Conservation (phyloP, 805 yeast species). For the Metschnikowia vanudenii region DNA sequence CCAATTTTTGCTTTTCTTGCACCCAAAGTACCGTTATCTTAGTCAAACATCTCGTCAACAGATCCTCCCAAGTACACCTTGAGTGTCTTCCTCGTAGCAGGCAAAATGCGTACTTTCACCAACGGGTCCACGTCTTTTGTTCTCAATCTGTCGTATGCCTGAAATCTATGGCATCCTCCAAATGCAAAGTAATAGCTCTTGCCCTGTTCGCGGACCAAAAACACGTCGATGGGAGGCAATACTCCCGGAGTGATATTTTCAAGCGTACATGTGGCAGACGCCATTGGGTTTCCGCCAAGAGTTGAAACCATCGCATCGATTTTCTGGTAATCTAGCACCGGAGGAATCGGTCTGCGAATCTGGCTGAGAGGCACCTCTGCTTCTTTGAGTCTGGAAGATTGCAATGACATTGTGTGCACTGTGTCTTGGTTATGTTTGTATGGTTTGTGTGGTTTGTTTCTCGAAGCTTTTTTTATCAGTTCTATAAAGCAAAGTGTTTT, state of each 20-base stretch:
- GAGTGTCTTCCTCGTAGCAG: slow-evolving; percentile 70
- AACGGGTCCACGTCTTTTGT: slow-evolving; percentile 28
- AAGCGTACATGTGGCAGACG: slow-evolving; percentile 57
- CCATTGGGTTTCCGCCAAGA: slow-evolving; percentile 59
- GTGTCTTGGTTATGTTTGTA: not conserved
- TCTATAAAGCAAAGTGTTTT: too few relatives aligned
- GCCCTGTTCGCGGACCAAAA: slow-evolving; percentile 64
- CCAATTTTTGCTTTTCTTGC: too few relatives aligned
- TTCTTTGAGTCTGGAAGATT: slow-evolving; percentile 55
- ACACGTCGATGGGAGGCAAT: slow-evolving; percentile 79
- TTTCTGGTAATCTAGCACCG: slow-evolving; percentile 71
- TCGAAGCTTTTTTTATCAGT: too few relatives aligned
- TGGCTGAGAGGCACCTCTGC: slow-evolving; percentile 62
- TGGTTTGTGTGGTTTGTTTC: not conserved
- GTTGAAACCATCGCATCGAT: slow-evolving; percentile 80
- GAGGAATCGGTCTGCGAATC: slow-evolving; percentile 81
- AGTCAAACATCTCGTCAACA: slow-evolving; percentile 38
- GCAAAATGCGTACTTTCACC: slow-evolving; percentile 72
- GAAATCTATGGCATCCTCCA: slow-evolving; percentile 90
- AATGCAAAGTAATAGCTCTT: slow-evolving; percentile 70
- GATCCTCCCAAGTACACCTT: slow-evolving; percentile 70
- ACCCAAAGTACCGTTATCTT: not conserved
- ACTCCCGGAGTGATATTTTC: slow-evolving; percentile 56
- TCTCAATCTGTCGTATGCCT: slow-evolving; percentile 67
- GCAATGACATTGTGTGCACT: slow-evolving; percentile 34